A percentile compares a stretch with the other conserved stretches of the same genome.
Conservation (phyloP, 345 rosid genomes). For the Citrus reticulata region DNA sequence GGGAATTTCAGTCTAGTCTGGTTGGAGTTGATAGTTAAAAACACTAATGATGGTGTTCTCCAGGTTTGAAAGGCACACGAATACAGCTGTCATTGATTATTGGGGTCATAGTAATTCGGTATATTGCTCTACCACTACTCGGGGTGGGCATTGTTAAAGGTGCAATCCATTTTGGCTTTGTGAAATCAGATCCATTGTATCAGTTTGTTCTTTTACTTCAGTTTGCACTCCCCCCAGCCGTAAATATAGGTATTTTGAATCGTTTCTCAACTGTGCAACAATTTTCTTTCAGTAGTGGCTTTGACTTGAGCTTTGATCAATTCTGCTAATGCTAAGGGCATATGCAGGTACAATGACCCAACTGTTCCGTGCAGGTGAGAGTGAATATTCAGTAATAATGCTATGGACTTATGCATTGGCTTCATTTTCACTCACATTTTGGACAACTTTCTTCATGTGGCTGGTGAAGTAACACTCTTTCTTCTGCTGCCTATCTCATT, state of each 20-base stretch:
- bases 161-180: conserved; percentile 29
- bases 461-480: conserved; percentile 8
- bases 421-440: conserved; percentile 34
- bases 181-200: conserved; percentile 35
- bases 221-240: conserved; percentile 51
- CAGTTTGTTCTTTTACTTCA: conserved; percentile 54
- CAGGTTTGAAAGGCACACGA: conserved; percentile 48
- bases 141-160: conserved; percentile 35
- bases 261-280: neutral
- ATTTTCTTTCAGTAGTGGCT: neutral
- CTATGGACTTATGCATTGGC: conserved; percentile 35
- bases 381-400: conserved; percentile 43
- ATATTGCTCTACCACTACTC: conserved; percentile 27
- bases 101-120: conserved; percentile 37
- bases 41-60: neutral
- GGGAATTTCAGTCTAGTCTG: neutral
- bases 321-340: neutral
- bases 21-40: neutral
- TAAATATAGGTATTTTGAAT: conserved; percentile 37
- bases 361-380: conserved; percentile 34
- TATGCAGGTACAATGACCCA: conserved; percentile 42
- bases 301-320: neutral
- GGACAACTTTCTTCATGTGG: conserved; percentile 49
- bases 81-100: conserved; percentile 13
- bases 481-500: neutral